Conservation (phyloP, 352 stramenopile species). For the Globisporangium solare region DNA sequence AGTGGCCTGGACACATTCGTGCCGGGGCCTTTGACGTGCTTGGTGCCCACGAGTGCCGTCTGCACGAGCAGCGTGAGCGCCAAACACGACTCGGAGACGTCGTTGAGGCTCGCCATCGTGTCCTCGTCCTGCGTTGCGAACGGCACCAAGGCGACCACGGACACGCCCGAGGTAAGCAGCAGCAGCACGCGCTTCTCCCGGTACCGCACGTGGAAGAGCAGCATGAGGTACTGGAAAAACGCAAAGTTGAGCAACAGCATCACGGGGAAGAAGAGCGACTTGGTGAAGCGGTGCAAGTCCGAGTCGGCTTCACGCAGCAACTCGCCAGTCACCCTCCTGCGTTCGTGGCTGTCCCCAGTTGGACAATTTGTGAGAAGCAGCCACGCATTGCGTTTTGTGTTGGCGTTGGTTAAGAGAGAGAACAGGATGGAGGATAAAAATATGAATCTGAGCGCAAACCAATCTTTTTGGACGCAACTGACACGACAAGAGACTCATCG, state of each 20-base stretch:
- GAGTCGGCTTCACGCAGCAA: not conserved
- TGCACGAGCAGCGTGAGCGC: slow-evolving; percentile 28
- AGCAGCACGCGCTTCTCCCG: slow-evolving; percentile 24
- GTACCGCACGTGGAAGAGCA: slow-evolving; percentile 22
- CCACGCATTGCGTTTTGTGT: too few relatives aligned
- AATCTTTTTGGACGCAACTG: too few relatives aligned
- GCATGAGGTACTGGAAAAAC: slow-evolving; percentile 31
- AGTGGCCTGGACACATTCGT: slow-evolving; percentile 4
- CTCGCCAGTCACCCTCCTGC: not conserved
- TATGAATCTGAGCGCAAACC: too few relatives aligned
- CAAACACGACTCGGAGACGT: slow-evolving; percentile 26
- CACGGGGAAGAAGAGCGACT: slow-evolving; percentile 21
- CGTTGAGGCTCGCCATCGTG: slow-evolving; percentile 19
- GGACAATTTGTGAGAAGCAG: too few relatives aligned
- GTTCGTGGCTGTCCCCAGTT: not conserved
- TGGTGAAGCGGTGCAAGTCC: slow-evolving; percentile 9
- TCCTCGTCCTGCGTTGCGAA: slow-evolving; percentile 12
- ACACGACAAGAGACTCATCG: too few relatives aligned
- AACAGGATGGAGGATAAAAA: too few relatives aligned
- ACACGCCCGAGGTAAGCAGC: slow-evolving; percentile 16
- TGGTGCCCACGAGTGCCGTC: slow-evolving; percentile 13
- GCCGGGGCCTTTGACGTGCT: not conserved
- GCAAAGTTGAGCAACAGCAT: slow-evolving; percentile 28
- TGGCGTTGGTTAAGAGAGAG: too few relatives aligned
- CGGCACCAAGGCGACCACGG: slow-evolving; percentile 22